Evolutionary conservation across 2,329 filamentous ascomycete species (phyloP).

Genomic region (Pseudogymnoascus sp.): DNA sequence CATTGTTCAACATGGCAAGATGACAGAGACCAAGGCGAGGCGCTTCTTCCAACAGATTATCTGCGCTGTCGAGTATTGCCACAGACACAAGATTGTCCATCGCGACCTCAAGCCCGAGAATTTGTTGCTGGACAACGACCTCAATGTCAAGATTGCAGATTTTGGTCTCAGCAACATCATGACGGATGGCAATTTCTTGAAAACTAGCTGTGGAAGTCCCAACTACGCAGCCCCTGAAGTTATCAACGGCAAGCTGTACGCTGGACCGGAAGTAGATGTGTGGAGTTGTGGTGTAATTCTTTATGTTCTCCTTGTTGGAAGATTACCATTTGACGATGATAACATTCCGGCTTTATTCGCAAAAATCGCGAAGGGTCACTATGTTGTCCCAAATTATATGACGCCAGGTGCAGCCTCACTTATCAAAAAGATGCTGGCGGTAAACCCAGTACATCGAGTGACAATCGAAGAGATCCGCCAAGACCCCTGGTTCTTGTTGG

Average conservation of each 20-base stretch:
- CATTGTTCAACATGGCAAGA: slow-evolving; percentile 86
- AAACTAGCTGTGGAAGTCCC: slow-evolving; percentile 95
- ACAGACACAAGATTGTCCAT: slow-evolving; percentile 97
- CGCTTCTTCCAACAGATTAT: slow-evolving; percentile 99
- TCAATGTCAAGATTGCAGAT: slow-evolving; percentile 98
- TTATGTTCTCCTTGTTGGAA: slow-evolving; percentile 71
- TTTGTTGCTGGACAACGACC: slow-evolving; percentile 82
- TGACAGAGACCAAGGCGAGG: slow-evolving; percentile 85
- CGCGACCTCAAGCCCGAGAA: slow-evolving; percentile 97
- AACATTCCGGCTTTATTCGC: slow-evolving; percentile 96
- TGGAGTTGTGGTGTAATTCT: slow-evolving; percentile 95
- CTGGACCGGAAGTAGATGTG: slow-evolving; percentile 94
- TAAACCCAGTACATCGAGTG: slow-evolving; percentile 88
- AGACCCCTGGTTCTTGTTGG: slow-evolving; percentile 88
- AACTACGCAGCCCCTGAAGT: slow-evolving; percentile 98
- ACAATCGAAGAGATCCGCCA: slow-evolving; percentile 88
- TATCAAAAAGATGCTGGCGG: slow-evolving; percentile 89
- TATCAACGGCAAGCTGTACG: slow-evolving; percentile 95
- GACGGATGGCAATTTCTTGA: slow-evolving; percentile 98
- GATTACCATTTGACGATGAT: slow-evolving; percentile 93
- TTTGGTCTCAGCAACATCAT: slow-evolving; percentile 99
- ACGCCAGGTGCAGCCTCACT: slow-evolving; percentile 71
- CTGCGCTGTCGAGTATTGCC: slow-evolving; percentile 96
- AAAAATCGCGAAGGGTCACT: slow-evolving; percentile 92
- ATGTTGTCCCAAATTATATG: slow-evolving; percentile 86